phyloP scores from a whole-genome alignment of 192 early-diverging fungal species.

The Entomortierella parvispora region DNA sequence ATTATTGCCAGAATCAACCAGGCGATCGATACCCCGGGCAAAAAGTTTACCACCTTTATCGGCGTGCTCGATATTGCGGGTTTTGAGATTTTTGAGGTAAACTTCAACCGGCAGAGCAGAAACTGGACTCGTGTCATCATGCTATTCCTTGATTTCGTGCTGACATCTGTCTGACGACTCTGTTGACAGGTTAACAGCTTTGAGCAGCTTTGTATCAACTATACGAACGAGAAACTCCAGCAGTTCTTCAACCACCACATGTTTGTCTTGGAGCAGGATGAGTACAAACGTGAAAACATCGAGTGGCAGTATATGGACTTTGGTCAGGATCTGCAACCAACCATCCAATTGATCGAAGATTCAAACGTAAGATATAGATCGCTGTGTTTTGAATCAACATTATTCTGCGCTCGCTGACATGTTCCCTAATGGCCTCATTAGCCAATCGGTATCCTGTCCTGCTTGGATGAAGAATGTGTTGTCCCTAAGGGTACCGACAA shows the following conservation, averaged over 20 bases:
- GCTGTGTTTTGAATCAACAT: not conserved
- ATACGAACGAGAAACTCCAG: slow-evolving; percentile 98
- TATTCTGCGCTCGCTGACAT: not conserved
- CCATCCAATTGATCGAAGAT: slow-evolving; percentile 98
- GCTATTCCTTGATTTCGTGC: slow-evolving; percentile 10
- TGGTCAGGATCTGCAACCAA: slow-evolving; percentile 96
- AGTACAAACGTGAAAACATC: slow-evolving; percentile 96
- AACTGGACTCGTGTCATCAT: not conserved
- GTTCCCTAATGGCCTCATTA: slow-evolving; percentile 9
- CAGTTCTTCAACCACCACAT: slow-evolving; percentile 99
- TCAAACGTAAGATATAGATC: slow-evolving; percentile 70
- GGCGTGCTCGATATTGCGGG: slow-evolving; percentile 99
- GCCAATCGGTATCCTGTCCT: slow-evolving; percentile 96
- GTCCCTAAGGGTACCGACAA: slow-evolving; percentile 96
- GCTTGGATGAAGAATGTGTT: slow-evolving; percentile 98
- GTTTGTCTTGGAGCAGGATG: slow-evolving; percentile 99
- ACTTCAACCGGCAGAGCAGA: no score
- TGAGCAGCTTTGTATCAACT: slow-evolving; percentile 99
- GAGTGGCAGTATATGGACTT: slow-evolving; percentile 99
- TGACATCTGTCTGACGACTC: not conserved
- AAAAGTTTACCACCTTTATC: slow-evolving; percentile 86
- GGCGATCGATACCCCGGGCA: slow-evolving; percentile 71
- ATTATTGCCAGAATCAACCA: slow-evolving; percentile 91
- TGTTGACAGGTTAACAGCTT: slow-evolving; percentile 87
- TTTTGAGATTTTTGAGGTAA: slow-evolving; percentile 97